phyloP scores from a whole-genome alignment of 2,329 filamentous ascomycete genomes.

The Chaetomium strumarium region DNA sequence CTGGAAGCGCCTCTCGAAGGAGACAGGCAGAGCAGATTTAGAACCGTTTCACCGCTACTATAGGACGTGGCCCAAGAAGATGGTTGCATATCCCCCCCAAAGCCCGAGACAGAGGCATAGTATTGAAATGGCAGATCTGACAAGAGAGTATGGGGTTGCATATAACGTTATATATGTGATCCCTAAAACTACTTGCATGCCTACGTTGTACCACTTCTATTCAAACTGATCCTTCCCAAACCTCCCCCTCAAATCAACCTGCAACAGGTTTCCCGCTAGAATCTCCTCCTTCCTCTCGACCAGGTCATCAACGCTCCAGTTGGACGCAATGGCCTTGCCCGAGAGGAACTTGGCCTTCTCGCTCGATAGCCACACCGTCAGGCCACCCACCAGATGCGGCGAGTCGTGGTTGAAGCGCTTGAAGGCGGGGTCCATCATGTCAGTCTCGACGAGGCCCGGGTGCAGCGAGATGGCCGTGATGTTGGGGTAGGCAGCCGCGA shows the following conservation, averaged over 20 bases:
- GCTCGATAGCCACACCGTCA: conserved; percentile 1
- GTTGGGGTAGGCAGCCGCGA: neutral
- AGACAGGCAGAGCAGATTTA: too few relatives aligned
- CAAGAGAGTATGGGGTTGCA: too few relatives aligned
- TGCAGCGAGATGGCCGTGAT: neutral
- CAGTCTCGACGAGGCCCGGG: conserved; percentile 6
- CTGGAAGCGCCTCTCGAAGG: too few relatives aligned
- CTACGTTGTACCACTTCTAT: too few relatives aligned
- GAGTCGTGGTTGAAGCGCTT: neutral
- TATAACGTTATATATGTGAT: too few relatives aligned
- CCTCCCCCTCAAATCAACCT: neutral
- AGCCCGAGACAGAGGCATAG: too few relatives aligned
- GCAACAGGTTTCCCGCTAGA: neutral
- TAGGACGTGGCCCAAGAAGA: too few relatives aligned
- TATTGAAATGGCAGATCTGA: too few relatives aligned
- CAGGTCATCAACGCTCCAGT: conserved; percentile 6
- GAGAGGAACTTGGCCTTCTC: conserved; percentile 5
- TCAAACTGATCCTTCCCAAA: neutral
- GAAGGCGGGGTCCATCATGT: neutral
- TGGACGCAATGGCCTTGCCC: neutral
- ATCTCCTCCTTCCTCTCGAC: conserved; percentile 6
- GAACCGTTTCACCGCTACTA: too few relatives aligned
- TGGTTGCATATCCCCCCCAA: too few relatives aligned
- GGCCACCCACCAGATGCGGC: neutral
- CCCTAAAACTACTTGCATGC: too few relatives aligned